Conservation (phyloP, 139 green algal genomes). For the Chlamydomonas sphaeroides region DNA sequence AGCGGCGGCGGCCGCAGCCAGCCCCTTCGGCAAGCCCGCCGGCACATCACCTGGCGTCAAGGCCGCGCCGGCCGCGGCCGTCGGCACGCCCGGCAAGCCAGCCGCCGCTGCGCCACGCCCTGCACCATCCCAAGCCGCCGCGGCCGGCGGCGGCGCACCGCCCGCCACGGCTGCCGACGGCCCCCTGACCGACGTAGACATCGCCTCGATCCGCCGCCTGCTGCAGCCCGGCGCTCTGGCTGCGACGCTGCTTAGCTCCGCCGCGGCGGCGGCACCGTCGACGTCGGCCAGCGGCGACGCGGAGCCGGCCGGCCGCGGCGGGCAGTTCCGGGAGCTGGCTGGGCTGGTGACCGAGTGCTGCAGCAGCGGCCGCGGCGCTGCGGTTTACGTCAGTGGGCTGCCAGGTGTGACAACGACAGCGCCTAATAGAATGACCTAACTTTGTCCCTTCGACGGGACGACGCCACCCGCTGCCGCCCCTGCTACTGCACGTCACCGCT, state of each 20-base stretch:
- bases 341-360: conserved; percentile 20
- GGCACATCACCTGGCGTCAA: background rate
- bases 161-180: background rate
- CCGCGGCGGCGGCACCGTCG: too few relatives aligned
- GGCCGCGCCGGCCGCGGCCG: background rate
- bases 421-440: too few relatives aligned
- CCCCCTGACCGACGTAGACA: background rate
- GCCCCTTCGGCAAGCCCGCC: too few relatives aligned
- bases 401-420: too few relatives aligned
- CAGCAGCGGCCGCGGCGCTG: background rate
- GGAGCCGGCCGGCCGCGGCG: conserved; percentile 9
- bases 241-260: background rate
- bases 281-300: too few relatives aligned
- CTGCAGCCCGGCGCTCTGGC: conserved; percentile 25
- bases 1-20: background rate
- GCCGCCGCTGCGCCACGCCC: background rate
- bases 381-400: conserved; percentile 55
- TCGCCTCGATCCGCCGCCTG: conserved; percentile 9
- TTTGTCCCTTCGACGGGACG: too few relatives aligned
- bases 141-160: background rate
- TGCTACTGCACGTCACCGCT: too few relatives aligned
- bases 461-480: too few relatives aligned
- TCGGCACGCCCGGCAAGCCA: background rate
- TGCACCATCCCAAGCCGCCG: background rate
- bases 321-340: conserved; percentile 37